Evolutionary conservation across 495 filamentous ascomycete species (phyloP).

Genomic region (Talaromyces thailandensis): DNA sequence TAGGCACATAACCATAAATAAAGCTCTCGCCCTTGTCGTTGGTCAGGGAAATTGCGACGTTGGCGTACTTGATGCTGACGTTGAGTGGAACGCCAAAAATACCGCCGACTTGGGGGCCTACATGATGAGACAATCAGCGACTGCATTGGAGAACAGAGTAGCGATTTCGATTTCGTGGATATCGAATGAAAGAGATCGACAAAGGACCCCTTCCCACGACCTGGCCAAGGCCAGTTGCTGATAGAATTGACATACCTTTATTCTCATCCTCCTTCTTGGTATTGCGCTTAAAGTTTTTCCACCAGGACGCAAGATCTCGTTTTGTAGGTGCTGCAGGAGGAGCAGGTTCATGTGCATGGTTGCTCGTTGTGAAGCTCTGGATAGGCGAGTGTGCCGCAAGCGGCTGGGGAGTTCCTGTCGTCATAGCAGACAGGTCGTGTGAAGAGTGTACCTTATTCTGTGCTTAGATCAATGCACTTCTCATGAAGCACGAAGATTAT

Average conservation of each 20-base stretch:
- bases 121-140: not conserved
- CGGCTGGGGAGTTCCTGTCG: slow-evolving; percentile 36
- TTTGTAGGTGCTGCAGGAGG: slow-evolving; percentile 58
- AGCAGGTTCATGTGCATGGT: slow-evolving; percentile 10
- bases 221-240: no score
- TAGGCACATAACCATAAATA: slow-evolving; percentile 97
- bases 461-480: not conserved
- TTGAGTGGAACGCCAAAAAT: slow-evolving; percentile 96
- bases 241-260: slow-evolving; percentile 70
- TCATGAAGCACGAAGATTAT: not conserved
- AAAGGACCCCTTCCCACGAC: not conserved
- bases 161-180: not conserved
- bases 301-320: slow-evolving; percentile 82
- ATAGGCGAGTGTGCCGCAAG: slow-evolving; percentile 10
- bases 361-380: slow-evolving; percentile 2
- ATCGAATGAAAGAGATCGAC: not conserved
- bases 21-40: slow-evolving; percentile 87
- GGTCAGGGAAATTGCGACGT: slow-evolving; percentile 93
- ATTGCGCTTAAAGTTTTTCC: slow-evolving; percentile 76
- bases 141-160: not conserved
- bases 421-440: slow-evolving; percentile 20
- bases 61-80: slow-evolving; percentile 93
- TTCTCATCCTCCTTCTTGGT: slow-evolving; percentile 69
- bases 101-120: slow-evolving; percentile 23
- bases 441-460: not conserved